A percentile compares a stretch with the other conserved stretches of the same genome.
Conservation (phyloP, 768 basidiomycete species). For the Pleurotus ostreatus region DNA sequence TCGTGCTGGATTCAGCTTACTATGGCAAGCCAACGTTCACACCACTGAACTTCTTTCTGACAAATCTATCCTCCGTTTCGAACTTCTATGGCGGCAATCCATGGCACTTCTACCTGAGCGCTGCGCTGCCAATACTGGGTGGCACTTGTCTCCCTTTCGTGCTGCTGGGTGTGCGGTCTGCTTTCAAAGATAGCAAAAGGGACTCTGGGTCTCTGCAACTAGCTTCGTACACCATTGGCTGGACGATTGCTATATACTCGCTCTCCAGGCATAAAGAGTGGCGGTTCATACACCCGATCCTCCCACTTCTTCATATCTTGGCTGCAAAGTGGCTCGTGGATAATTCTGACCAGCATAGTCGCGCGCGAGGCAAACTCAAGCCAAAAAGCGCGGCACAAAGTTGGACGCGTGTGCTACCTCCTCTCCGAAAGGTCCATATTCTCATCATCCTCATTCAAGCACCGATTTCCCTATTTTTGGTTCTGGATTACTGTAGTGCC, state of each 20-base stretch:
- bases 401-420: constrained; percentile 14
- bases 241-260: constrained; percentile 72
- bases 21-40: constrained; percentile 68
- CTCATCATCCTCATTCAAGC: constrained; percentile 48
- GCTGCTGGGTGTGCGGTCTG: constrained; percentile 51
- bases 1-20: constrained; percentile 65
- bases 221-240: constrained; percentile 39
- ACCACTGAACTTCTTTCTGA: constrained; percentile 74
- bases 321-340: constrained; percentile 70
- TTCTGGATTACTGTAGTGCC: constrained; percentile 73
- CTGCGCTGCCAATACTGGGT: constrained; percentile 81
- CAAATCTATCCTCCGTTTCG: constrained; percentile 83
- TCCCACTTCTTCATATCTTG: constrained; percentile 80
- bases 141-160: constrained; percentile 71
- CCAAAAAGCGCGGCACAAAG: constrained; percentile 7
- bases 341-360: constrained; percentile 18
- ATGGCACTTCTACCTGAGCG: constrained; percentile 87
- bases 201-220: constrained; percentile 13
- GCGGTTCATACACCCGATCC: constrained; percentile 90
- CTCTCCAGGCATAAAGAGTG: constrained; percentile 93
- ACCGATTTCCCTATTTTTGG: constrained; percentile 63
- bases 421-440: constrained; percentile 32
- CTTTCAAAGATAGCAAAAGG: constrained; percentile 18
- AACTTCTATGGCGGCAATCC: constrained; percentile 87
- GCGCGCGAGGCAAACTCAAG: not conserved